These are phyloP conservation scores for Saturnispora halmiae DNA, from an alignment of 805 yeast genomes.

Conservation along the genomic window DNA sequence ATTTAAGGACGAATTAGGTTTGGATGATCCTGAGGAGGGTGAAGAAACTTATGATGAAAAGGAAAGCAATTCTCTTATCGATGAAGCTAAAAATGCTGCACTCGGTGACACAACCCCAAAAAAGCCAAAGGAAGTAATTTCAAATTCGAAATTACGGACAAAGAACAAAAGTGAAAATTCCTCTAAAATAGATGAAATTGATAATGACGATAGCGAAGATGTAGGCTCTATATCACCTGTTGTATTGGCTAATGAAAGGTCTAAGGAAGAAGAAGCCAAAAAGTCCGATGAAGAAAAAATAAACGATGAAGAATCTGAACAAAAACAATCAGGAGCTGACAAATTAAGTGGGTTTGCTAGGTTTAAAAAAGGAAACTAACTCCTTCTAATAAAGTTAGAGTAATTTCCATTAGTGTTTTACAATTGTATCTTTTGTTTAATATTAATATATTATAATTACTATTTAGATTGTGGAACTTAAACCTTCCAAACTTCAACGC, in stretches of 20 bases:
- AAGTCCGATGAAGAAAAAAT: not conserved
- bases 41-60: slow-evolving; percentile 2
- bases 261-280: not conserved
- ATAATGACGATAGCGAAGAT: slow-evolving; percentile 2
- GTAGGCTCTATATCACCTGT: not conserved
- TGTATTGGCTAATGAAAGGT: slow-evolving; percentile 1
- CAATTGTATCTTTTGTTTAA: not conserved
- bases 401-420: not conserved
- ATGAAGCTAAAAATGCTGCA: slow-evolving; percentile 18
- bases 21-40: slow-evolving; percentile 16
- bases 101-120: slow-evolving; percentile 15
- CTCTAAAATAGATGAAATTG: not conserved
- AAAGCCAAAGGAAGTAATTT: slow-evolving; percentile 16
- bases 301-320: slow-evolving; percentile 8
- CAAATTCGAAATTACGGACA: slow-evolving; percentile 12
- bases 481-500: slow-evolving; percentile 80
- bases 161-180: not conserved
- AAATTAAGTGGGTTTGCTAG: slow-evolving; percentile 3
- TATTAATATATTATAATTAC: slow-evolving; percentile 1
- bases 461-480: not conserved
- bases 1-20: slow-evolving; percentile 25
- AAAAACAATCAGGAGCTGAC: slow-evolving; percentile 5
- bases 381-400: no score
- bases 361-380: slow-evolving; percentile 7
- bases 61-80: slow-evolving; percentile 5